Base-by-base conservation (phyloP, 176 grass and related monocot species). In the Eragrostis curvula region DNA sequence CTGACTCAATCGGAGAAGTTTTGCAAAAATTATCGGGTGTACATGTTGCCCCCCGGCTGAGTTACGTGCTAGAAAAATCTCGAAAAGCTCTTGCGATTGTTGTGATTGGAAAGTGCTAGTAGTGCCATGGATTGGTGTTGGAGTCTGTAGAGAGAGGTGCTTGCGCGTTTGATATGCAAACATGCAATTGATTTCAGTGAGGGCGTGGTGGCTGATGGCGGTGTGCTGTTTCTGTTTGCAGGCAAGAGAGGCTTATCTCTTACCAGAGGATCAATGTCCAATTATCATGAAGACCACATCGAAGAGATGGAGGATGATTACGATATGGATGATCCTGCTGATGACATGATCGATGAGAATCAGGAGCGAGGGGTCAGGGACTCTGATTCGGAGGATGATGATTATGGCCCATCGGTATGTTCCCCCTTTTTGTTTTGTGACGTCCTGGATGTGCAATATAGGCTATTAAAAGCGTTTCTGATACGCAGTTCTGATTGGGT, bases 271-370 rank as follows among this genome's bases (percentile, higher is more conserved):
- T n/a, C 66, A 52, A 94, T 97, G 95, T 90, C 77, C 10, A 75
- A 84, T 11, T 85, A 94, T 81, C 84, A 85, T 17, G 87, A 80
- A 55, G 83, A 88, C 36, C 68, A 90, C 75, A 25, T 91, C 23
- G 91, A 94, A 66, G 94, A 94, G 45, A 91, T 92, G 90, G 91
- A 79, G 30, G 89, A 97, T 50, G 94, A 97, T 84, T 94, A 94
- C 66, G 94, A 96, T 30, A 89, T 94, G 84, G 89, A 81, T 8
- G 89, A 92, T 51, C 50, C 85, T 14, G 88, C 73, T 15, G 90
- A 90, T 79, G 89, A 94, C 84, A 90, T 88, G 85, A 73, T 82
- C 44, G 89, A 94, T 11, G 92, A 85, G 73, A 57, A 92, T 67
- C 86, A 91, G 5, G 94, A 86, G 36, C 81, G 62, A 49, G 94